Conservation (phyloP, 441 rosid genomes). For the Lepidium campestre region DNA sequence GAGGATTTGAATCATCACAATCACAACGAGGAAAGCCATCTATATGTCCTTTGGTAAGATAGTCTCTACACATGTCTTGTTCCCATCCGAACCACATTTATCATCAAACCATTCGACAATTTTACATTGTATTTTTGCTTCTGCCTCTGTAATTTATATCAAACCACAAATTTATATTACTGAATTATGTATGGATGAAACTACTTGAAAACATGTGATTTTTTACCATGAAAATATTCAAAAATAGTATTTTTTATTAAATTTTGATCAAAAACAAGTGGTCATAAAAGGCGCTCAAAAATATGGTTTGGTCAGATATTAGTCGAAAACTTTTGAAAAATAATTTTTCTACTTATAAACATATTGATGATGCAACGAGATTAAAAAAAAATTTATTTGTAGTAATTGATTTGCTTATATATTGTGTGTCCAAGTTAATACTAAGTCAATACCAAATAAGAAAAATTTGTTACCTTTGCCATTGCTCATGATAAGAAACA, state of each 20-base stretch:
- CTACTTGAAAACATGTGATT: too few relatives aligned
- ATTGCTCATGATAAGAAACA: background rate
- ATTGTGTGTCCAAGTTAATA: background rate
- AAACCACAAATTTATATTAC: background rate
- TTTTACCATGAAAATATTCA: too few relatives aligned
- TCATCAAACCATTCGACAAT: background rate
- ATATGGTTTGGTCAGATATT: too few relatives aligned
- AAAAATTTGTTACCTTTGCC: background rate
- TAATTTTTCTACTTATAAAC: background rate
- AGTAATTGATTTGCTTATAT: background rate
- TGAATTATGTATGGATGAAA: too few relatives aligned
- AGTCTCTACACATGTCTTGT: background rate
- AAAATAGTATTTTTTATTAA: too few relatives aligned
- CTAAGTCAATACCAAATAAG: too few relatives aligned
- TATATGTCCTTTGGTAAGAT: background rate
- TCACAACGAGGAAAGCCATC: background rate
- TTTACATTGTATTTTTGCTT: background rate
- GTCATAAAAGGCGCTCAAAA: too few relatives aligned
- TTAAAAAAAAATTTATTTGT: too few relatives aligned
- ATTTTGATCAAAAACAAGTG: too few relatives aligned
- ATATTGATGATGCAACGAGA: background rate
- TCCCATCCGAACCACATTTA: background rate
- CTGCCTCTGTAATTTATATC: background rate
- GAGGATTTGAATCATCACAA: background rate
- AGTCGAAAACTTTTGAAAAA: too few relatives aligned